Percentiles rank a stretch among this genome's conserved stretches.
These are phyloP conservation scores for Scedosporium aurantiacum DNA, from an alignment of 2,329 filamentous ascomycete species.

Conservation along the genomic window DNA sequence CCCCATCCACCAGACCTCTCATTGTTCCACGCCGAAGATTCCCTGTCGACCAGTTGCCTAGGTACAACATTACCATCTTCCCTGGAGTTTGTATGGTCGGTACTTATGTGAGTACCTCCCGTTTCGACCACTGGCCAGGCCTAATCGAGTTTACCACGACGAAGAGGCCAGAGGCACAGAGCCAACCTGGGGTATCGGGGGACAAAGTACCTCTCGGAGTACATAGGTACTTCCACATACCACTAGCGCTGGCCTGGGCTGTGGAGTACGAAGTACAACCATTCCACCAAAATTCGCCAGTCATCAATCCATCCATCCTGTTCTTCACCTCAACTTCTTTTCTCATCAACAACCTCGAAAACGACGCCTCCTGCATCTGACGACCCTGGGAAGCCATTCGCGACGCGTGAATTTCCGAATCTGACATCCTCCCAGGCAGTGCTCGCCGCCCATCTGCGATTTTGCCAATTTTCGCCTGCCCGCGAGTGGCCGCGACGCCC, in stretches of 20 bases:
- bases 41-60: background rate
- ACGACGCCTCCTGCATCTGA: background rate
- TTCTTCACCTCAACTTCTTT: slow-evolving; percentile 5
- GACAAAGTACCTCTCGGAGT: background rate
- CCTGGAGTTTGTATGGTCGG: too few species aligned
- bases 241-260: background rate
- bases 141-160: background rate
- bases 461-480: background rate
- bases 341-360: slow-evolving; percentile 4
- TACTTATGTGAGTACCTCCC: background rate
- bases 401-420: background rate
- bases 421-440: background rate
- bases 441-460: slow-evolving; percentile 8
- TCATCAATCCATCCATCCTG: slow-evolving; percentile 4
- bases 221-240: background rate
- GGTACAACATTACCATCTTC: background rate
- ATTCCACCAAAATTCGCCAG: slow-evolving; percentile 8
- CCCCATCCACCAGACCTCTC: slow-evolving; percentile 1
- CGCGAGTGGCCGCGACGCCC: slow-evolving; percentile 7
- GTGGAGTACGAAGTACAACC: slow-evolving; percentile 2
- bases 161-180: background rate
- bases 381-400: background rate
- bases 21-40: background rate
- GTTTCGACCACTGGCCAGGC: background rate
- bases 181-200: background rate